Conservation (phyloP, 2,329 filamentous ascomycete species). For the Colletotrichum tropicicola region DNA sequence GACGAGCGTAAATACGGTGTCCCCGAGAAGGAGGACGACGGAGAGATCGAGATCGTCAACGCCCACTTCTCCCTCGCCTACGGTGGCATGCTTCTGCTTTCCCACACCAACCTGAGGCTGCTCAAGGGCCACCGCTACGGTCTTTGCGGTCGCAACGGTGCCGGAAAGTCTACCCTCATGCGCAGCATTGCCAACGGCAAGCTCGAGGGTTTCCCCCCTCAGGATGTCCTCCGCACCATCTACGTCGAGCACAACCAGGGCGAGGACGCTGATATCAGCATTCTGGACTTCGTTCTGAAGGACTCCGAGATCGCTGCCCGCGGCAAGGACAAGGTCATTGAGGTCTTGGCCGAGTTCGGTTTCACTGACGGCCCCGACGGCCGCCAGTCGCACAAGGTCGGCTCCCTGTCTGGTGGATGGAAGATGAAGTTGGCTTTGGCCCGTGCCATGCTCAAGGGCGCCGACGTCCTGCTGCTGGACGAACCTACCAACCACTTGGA, state of each 20-base stretch:
- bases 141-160: conserved; percentile 95
- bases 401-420: conserved; percentile 96
- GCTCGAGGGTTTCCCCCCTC: conserved; percentile 93
- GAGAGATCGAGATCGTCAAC: conserved; percentile 96
- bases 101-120: conserved; percentile 92
- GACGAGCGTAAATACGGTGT: conserved; percentile 88
- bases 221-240: conserved; percentile 92
- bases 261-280: conserved; percentile 95
- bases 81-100: conserved; percentile 95
- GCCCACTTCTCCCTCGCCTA: conserved; percentile 97
- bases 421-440: conserved; percentile 99
- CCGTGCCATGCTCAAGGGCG: conserved; percentile 93
- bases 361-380: conserved; percentile 92
- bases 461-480: conserved; percentile 96
- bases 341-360: conserved; percentile 89
- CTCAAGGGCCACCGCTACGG: conserved; percentile 98
- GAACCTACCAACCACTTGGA: conserved; percentile 99
- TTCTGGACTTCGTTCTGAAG: conserved; percentile 90
- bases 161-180: conserved; percentile 99
- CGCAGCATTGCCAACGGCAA: conserved; percentile 95
- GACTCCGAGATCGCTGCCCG: conserved; percentile 86
- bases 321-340: conserved; percentile 81
- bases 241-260: conserved; percentile 99
- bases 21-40: conserved; percentile 87
- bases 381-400: conserved; percentile 87